These are phyloP conservation scores for Penicillium sp. DNA, from an alignment of 2,329 filamentous ascomycete species.

Conservation along the genomic window DNA sequence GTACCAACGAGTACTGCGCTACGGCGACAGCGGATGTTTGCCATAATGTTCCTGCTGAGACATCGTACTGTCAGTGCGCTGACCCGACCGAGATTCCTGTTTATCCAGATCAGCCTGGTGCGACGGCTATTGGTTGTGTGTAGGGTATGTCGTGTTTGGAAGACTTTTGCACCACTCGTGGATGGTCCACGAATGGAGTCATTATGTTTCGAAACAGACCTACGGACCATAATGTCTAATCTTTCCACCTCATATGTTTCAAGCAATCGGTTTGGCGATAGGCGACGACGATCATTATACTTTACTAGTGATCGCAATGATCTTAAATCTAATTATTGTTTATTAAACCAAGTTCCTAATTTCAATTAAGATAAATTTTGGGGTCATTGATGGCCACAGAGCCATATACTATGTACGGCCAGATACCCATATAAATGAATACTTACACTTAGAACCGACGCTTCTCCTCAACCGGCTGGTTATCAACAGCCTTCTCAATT, in stretches of 20 bases:
- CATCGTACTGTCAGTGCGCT: conserved; percentile 17
- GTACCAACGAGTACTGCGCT: conserved; percentile 19
- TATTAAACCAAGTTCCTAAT: too few species aligned
- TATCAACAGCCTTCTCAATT: conserved; percentile 40
- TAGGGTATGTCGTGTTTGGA: not conserved
- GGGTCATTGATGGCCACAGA: not conserved
- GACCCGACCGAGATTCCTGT: conserved; percentile 16
- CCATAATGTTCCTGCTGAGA: conserved; percentile 7
- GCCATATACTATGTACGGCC: not conserved
- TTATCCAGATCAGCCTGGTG: conserved; percentile 19
- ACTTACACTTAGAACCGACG: conserved; percentile 2
- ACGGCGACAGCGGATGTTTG: conserved; percentile 16
- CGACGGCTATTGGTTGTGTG: conserved; percentile 21
- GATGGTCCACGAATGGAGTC: not conserved
- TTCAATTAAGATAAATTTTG: too few species aligned
- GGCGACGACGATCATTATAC: too few species aligned
- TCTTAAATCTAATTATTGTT: too few species aligned
- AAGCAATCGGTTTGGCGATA: too few species aligned
- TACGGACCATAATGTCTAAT: too few species aligned
- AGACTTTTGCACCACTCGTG: not conserved
- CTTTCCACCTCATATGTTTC: too few species aligned
- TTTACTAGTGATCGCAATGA: too few species aligned
- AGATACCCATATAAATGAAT: too few species aligned
- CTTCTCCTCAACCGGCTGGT: conserved; percentile 18
- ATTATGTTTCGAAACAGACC: not conserved